phyloP scores from a whole-genome alignment of 2,329 filamentous ascomycete genomes.

The Hymenoscyphus fructigenus region DNA sequence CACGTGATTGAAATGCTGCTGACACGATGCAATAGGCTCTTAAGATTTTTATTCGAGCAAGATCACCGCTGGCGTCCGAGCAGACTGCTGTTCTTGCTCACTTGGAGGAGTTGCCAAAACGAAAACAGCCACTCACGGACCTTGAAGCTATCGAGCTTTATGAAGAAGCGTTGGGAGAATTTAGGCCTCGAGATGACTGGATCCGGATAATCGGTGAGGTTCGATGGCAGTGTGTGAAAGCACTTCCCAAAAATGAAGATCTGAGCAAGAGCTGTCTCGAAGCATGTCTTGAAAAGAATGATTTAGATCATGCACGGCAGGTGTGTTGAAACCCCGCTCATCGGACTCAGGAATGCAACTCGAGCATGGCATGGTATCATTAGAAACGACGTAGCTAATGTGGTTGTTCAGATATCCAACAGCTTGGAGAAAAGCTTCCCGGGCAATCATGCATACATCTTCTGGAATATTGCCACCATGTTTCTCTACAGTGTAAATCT shows the following conservation, averaged over 20 bases:
- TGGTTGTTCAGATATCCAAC: slow-evolving; percentile 33
- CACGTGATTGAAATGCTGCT: slow-evolving; percentile 23
- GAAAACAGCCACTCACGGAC: slow-evolving; percentile 28
- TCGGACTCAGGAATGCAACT: neutral
- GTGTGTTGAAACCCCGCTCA: slow-evolving; percentile 19
- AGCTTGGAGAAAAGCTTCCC: slow-evolving; percentile 37
- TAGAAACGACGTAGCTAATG: slow-evolving; percentile 3
- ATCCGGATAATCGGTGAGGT: slow-evolving; percentile 34
- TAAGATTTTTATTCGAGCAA: slow-evolving; percentile 34
- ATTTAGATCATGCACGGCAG: slow-evolving; percentile 37
- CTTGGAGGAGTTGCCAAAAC: slow-evolving; percentile 31
- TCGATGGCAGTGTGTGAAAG: slow-evolving; percentile 35
- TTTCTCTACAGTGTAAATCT: slow-evolving; percentile 35
- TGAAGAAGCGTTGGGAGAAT: slow-evolving; percentile 30
- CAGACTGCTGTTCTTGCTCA: slow-evolving; percentile 30
- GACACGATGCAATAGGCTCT: slow-evolving; percentile 31
- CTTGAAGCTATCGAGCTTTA: slow-evolving; percentile 35
- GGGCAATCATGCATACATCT: slow-evolving; percentile 34
- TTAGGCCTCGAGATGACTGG: slow-evolving; percentile 30
- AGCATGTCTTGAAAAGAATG: slow-evolving; percentile 33
- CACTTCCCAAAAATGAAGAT: slow-evolving; percentile 34
- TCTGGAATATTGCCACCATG: slow-evolving; percentile 37
- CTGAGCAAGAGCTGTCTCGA: slow-evolving; percentile 32
- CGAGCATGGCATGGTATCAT: neutral
- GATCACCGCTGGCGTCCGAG: slow-evolving; percentile 28